Conservation (phyloP, 2,329 filamentous ascomycete genomes). For the Alternaria panax region DNA sequence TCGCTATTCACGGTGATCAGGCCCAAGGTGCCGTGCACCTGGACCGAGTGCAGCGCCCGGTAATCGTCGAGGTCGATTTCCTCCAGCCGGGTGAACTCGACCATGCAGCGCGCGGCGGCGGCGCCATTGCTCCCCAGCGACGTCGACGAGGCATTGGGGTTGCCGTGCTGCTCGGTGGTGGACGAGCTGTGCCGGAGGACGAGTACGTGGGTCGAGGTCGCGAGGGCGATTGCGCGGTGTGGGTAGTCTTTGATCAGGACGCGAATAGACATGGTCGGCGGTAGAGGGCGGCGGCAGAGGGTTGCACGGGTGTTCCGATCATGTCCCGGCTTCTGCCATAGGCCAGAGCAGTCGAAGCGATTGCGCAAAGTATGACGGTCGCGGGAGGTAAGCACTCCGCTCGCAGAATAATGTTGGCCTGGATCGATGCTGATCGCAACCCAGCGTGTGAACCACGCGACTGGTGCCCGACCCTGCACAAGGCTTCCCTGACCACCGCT, state of each 20-base stretch:
- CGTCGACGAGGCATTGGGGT: constrained; percentile 65
- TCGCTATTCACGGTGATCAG: constrained; percentile 83
- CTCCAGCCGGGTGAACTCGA: constrained; percentile 77
- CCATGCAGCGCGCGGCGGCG: constrained; percentile 73
- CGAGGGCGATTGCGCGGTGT: constrained; percentile 85
- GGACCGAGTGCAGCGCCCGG: constrained; percentile 74
- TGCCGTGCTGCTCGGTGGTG: constrained; percentile 60
- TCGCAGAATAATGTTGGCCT: constrained; percentile 21
- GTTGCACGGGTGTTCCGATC: constrained; percentile 20
- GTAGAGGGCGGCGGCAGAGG: constrained; percentile 19
- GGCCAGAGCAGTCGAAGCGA: constrained; percentile 2
- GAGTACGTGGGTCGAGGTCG: constrained; percentile 78
- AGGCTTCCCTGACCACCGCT: constrained; percentile 23
- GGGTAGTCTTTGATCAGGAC: constrained; percentile 87
- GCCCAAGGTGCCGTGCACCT: constrained; percentile 85
- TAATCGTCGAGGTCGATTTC: constrained; percentile 77
- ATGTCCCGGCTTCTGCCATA: constrained; percentile 28
- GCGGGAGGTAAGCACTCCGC: constrained; percentile 31
- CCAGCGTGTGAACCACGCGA: constrained; percentile 20
- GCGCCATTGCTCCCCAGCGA: constrained; percentile 54
- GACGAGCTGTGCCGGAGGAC: constrained; percentile 81
- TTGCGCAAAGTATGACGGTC: constrained; percentile 11
- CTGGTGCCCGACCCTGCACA: constrained; percentile 28
- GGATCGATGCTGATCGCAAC: constrained; percentile 21
- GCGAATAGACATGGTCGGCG: constrained; percentile 62